Evolutionary conservation across 2,329 filamentous ascomycete species (phyloP).

Genomic region (Exophiala xenobiotica): DNA sequence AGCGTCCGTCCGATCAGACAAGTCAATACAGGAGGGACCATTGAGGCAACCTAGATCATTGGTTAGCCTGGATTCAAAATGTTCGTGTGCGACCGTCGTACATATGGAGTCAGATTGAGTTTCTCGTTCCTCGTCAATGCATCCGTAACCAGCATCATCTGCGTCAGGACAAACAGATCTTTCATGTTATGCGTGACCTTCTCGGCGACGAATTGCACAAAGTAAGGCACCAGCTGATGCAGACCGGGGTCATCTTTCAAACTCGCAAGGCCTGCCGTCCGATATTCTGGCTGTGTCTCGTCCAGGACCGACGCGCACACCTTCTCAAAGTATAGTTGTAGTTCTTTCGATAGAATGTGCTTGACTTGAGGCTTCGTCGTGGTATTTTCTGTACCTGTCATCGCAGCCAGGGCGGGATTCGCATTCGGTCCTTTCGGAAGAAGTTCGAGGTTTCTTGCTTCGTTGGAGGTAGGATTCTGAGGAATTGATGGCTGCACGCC

Average conservation of each 20-base stretch:
- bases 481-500: conserved; percentile 95
- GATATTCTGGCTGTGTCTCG: conserved; percentile 81
- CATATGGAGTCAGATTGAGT: conserved; percentile 71
- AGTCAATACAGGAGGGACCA: conserved; percentile 85
- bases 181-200: conserved; percentile 93
- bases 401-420: conserved; percentile 78
- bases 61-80: not conserved
- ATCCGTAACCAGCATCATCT: conserved; percentile 87
- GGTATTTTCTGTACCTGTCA: conserved; percentile 79
- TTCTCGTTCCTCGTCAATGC: conserved; percentile 80
- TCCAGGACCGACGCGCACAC: conserved; percentile 86
- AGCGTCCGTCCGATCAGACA: conserved; percentile 84
- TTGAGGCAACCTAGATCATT: conserved; percentile 54
- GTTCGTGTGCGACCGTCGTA: conserved; percentile 34
- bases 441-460: conserved; percentile 79
- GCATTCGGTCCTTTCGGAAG: conserved; percentile 86
- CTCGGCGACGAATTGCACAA: conserved; percentile 91
- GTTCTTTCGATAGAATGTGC: conserved; percentile 91
- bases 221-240: conserved; percentile 94
- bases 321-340: conserved; percentile 96
- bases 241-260: conserved; percentile 86
- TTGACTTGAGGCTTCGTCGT: conserved; percentile 88
- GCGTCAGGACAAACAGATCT: conserved; percentile 80
- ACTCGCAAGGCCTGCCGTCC: conserved; percentile 80
- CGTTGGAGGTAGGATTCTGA: conserved; percentile 86